Percentiles rank a stretch among this genome's conserved stretches.
Evolutionary conservation across 2,329 filamentous ascomycete genomes (phyloP).

Genomic region (Fusarium sp.): DNA sequence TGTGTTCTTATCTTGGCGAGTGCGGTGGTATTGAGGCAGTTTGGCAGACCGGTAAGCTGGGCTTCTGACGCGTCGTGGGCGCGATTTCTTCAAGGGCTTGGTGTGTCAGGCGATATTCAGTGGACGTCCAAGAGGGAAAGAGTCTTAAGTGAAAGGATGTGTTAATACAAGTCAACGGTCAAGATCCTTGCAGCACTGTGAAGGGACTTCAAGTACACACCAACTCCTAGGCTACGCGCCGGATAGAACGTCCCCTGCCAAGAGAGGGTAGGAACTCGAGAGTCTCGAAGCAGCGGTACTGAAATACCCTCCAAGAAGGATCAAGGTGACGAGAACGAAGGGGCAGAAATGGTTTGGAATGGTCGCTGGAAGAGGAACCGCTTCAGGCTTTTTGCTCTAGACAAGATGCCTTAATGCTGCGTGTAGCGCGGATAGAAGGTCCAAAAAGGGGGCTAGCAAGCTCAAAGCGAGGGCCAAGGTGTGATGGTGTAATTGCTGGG

Average conservation of each 20-base stretch:
- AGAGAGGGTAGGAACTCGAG: not conserved
- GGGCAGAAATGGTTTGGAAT: not conserved
- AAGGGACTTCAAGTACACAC: not conserved
- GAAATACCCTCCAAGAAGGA: not conserved
- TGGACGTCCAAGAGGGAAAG: not conserved
- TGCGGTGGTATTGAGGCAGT: not conserved
- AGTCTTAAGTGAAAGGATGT: not conserved
- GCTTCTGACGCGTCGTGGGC: not conserved
- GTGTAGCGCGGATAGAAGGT: slow-evolving; percentile 41
- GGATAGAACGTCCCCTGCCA: not conserved
- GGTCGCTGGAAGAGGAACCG: slow-evolving; percentile 29
- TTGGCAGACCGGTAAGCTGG: not conserved
- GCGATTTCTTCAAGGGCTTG: not conserved
- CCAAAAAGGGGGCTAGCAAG: slow-evolving; percentile 36
- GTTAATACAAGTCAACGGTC: not conserved
- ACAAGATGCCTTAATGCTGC: slow-evolving; percentile 43
- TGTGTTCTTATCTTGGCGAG: not conserved
- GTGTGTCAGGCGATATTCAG: not conserved
- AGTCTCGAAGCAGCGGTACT: not conserved
- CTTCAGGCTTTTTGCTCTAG: slow-evolving; percentile 31
- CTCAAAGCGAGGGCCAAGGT: slow-evolving; percentile 31
- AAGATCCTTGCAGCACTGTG: not conserved
- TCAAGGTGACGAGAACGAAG: not conserved
- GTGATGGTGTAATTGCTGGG: slow-evolving; percentile 23
- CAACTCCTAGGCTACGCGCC: not conserved